A percentile compares a stretch with the other conserved stretches of the same genome.
These are phyloP conservation scores for Phytophthora vignae DNA, from an alignment of 352 stramenopile genomes.

Conservation along the genomic window DNA sequence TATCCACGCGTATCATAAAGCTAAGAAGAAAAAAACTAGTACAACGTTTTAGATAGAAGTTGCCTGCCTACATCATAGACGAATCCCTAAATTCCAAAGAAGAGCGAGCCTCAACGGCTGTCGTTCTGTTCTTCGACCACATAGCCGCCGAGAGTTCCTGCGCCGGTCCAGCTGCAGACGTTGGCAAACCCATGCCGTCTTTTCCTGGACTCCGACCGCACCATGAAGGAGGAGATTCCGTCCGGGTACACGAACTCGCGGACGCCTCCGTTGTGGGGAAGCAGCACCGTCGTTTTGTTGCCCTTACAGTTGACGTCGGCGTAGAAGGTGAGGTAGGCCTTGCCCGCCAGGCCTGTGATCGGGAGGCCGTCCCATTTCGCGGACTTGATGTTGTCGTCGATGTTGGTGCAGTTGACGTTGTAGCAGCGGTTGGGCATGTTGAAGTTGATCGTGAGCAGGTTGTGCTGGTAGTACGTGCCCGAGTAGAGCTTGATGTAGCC, in stretches of 20 bases:
- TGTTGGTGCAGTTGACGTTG: constrained; percentile 29
- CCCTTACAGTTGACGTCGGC: constrained; percentile 18
- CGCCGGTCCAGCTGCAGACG: constrained; percentile 25
- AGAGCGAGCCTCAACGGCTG: background rate
- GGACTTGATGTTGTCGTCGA: constrained; percentile 29
- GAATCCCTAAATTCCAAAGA: no score
- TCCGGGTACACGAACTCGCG: constrained; percentile 14
- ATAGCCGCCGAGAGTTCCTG: background rate
- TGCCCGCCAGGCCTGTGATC: constrained; percentile 9
- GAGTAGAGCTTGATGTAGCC: constrained; percentile 13
- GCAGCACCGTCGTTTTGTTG: background rate
- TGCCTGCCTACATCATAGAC: background rate
- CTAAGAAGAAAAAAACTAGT: background rate
- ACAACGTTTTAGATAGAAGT: background rate
- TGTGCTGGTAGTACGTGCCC: constrained; percentile 12
- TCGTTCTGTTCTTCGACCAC: constrained; percentile 22
- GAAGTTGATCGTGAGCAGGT: constrained; percentile 8
- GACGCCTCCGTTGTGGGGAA: constrained; percentile 21
- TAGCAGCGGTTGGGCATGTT: constrained; percentile 29
- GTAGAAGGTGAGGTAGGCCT: constrained; percentile 39
- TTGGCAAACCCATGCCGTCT: constrained; percentile 6
- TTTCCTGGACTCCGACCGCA: constrained; percentile 9
- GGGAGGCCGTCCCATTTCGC: constrained; percentile 27
- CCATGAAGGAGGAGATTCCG: constrained; percentile 24
- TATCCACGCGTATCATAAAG: background rate